Evolutionary conservation across 176 grass and related monocot genomes (phyloP).

Genomic region (Metroxylon sagu): DNA sequence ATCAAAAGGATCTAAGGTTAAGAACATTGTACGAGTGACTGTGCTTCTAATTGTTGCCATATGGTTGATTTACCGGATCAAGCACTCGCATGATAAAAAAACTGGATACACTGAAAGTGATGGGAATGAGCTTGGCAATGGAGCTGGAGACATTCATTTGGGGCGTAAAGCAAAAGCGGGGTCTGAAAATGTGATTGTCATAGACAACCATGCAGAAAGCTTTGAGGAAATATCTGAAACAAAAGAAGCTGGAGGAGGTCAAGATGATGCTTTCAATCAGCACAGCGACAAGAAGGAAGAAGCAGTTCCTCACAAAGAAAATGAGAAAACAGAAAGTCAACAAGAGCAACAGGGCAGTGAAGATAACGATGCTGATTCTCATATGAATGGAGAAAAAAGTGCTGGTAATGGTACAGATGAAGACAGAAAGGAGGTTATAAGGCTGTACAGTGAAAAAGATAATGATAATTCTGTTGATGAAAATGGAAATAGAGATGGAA

Average conservation of each 20-base stretch:
- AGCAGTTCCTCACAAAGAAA: slow-evolving; percentile 36
- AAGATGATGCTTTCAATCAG: slow-evolving; percentile 7
- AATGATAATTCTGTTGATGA: slow-evolving; percentile 21
- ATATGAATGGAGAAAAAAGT: slow-evolving; percentile 17
- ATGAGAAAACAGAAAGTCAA: slow-evolving; percentile 26
- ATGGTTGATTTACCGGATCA: slow-evolving; percentile 56
- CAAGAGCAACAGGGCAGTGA: slow-evolving; percentile 17
- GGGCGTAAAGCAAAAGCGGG: slow-evolving; percentile 46
- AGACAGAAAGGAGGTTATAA: slow-evolving; percentile 29
- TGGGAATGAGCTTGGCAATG: slow-evolving; percentile 24
- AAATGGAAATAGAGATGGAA: slow-evolving; percentile 26
- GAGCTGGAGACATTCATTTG: slow-evolving; percentile 41
- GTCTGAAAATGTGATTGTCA: slow-evolving; percentile 11
- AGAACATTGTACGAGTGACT: slow-evolving; percentile 39
- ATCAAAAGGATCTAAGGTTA: slow-evolving; percentile 55
- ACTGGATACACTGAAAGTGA: slow-evolving; percentile 37
- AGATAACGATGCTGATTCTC: slow-evolving; percentile 27
- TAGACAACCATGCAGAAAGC: slow-evolving; percentile 10
- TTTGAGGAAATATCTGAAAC: slow-evolving; percentile 31
- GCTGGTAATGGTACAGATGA: slow-evolving; percentile 1
- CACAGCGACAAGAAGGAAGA: slow-evolving; percentile 25
- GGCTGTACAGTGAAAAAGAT: background rate
- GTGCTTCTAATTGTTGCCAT: slow-evolving; percentile 42
- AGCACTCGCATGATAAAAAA: slow-evolving; percentile 51
- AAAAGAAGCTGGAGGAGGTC: slow-evolving; percentile 26